phyloP scores from a whole-genome alignment of 805 yeast species.

The Saccharomycopsis fodiens region DNA sequence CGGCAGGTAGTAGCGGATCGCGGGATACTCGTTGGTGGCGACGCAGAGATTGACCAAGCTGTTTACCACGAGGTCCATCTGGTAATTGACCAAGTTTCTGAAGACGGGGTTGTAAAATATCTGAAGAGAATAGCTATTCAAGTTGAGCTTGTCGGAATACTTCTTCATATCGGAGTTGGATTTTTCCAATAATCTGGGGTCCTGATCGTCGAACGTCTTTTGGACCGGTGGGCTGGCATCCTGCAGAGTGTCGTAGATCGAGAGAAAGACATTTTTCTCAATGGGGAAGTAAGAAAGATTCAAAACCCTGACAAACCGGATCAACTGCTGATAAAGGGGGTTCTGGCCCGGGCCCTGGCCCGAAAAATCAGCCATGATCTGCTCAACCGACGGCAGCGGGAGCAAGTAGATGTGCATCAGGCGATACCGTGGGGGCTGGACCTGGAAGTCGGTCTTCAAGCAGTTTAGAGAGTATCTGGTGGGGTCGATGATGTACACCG shows the following conservation, averaged over 20 bases:
- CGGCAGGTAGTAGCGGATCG: slow-evolving; percentile 64
- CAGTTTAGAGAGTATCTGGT: slow-evolving; percentile 63
- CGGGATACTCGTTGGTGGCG: slow-evolving; percentile 81
- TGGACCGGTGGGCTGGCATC: slow-evolving; percentile 12
- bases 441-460: slow-evolving; percentile 63
- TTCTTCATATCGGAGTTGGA: slow-evolving; percentile 1
- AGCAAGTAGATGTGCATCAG: slow-evolving; percentile 64
- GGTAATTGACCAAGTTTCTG: slow-evolving; percentile 48
- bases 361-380: slow-evolving; percentile 9
- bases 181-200: slow-evolving; percentile 15
- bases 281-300: slow-evolving; percentile 52
- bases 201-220: slow-evolving; percentile 13
- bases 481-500: slow-evolving; percentile 73
- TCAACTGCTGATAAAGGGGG: slow-evolving; percentile 26
- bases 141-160: slow-evolving; percentile 12
- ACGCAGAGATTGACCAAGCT: slow-evolving; percentile 67
- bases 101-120: slow-evolving; percentile 64
- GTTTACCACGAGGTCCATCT: slow-evolving; percentile 51
- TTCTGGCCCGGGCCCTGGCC: not conserved
- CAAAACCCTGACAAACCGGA: slow-evolving; percentile 31
- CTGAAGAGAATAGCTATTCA: slow-evolving; percentile 49
- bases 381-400: slow-evolving; percentile 42
- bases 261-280: slow-evolving; percentile 65
- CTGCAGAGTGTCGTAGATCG: slow-evolving; percentile 37
- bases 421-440: slow-evolving; percentile 63